phyloP scores from a whole-genome alignment of 179 eudicot genomes.

The Silene noctiflora region DNA sequence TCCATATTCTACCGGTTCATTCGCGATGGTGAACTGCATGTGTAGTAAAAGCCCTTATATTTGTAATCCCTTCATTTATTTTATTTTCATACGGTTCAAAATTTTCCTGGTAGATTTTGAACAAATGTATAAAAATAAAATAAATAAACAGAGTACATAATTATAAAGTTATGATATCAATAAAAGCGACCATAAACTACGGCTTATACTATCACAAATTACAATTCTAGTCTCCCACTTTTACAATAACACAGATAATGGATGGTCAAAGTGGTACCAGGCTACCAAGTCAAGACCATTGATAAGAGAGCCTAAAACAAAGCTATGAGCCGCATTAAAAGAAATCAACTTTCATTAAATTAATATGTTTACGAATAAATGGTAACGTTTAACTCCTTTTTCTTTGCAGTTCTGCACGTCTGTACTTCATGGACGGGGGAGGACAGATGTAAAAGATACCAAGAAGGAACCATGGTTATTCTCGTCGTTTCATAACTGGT shows the following conservation, averaged over 20 bases:
- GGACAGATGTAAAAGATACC: not conserved
- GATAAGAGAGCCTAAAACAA: slow-evolving; percentile 23
- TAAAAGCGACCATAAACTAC: slow-evolving; percentile 8
- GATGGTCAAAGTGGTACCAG: slow-evolving; percentile 25
- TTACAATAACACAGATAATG: not conserved
- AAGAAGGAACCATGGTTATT: not conserved
- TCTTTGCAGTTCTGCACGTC: not conserved
- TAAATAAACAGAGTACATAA: not conserved
- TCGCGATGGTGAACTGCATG: too few relatives aligned
- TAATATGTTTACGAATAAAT: not conserved
- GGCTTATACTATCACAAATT: not conserved
- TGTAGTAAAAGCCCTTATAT: too few relatives aligned
- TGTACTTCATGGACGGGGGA: not conserved
- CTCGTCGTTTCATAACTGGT: not conserved
- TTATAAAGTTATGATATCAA: not conserved
- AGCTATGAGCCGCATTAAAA: slow-evolving; percentile 11
- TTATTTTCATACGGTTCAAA: too few relatives aligned
- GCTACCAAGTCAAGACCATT: slow-evolving; percentile 8
- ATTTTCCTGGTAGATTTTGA: too few relatives aligned
- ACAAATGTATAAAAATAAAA: too few relatives aligned
- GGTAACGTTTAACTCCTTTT: slow-evolving; percentile 2
- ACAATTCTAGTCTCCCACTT: not conserved
- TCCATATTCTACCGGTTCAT: too few relatives aligned
- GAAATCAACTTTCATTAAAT: not conserved
- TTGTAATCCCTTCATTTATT: too few relatives aligned